Conservation (phyloP, 2,329 filamentous ascomycete species). For the Beauveria caledonica region DNA sequence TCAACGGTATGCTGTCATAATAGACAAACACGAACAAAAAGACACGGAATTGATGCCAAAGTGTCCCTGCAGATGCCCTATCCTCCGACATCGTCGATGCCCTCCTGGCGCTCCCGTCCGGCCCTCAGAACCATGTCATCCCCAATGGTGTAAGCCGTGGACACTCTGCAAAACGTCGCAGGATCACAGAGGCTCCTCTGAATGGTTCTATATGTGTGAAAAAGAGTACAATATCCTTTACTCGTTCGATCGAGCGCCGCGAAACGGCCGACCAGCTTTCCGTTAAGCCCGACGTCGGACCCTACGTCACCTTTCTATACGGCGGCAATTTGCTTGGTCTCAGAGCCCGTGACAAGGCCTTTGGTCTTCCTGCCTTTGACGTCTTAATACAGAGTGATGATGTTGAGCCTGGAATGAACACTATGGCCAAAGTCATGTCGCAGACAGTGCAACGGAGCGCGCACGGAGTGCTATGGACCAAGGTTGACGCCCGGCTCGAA, state of each 20-base stretch:
- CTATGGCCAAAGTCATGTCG: conserved; percentile 12
- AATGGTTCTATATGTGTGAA: conserved; percentile 20
- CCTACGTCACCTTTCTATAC: conserved; percentile 6
- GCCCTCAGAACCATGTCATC: conserved; percentile 9
- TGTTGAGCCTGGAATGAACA: conserved; percentile 4
- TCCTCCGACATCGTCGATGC: conserved; percentile 18
- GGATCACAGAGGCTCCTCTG: conserved; percentile 14
- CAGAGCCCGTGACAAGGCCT: background rate
- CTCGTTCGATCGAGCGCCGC: conserved; percentile 17
- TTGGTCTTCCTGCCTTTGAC: background rate
- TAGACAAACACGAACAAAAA: background rate
- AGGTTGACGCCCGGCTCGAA: conserved; percentile 19
- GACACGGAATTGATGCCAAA: background rate
- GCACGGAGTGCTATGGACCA: conserved; percentile 29
- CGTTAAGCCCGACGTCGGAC: conserved; percentile 16
- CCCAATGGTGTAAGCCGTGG: background rate
- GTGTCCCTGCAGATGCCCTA: conserved; percentile 15
- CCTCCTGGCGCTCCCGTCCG: conserved; percentile 17
- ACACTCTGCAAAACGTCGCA: conserved; percentile 25
- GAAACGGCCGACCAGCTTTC: conserved; percentile 8
- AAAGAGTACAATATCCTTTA: conserved; percentile 19
- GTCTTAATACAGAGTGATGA: background rate
- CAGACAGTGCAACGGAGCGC: background rate
- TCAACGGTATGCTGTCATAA: background rate
- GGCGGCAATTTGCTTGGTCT: background rate